phyloP scores from a whole-genome alignment of 2,329 filamentous ascomycete genomes.

The Chaetomiaceae sp. region DNA sequence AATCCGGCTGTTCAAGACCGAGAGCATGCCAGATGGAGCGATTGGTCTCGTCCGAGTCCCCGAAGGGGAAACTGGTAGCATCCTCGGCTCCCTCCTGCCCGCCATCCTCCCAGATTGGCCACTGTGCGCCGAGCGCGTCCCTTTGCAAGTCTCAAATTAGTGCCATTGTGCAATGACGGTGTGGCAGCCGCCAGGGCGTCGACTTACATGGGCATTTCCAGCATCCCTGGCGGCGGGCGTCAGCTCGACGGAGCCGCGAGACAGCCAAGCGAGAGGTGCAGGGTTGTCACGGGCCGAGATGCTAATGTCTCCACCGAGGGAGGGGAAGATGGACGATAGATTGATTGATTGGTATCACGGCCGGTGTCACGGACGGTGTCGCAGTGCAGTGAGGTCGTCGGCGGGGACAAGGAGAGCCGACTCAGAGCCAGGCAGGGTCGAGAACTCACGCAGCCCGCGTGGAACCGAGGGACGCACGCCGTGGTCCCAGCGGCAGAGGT shows the following conservation, averaged over 20 bases:
- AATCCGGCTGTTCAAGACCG: neutral
- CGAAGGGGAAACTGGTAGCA: neutral
- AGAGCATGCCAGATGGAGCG: neutral
- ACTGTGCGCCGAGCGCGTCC: neutral
- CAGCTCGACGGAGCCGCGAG: neutral
- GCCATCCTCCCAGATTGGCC: neutral
- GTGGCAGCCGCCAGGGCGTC: neutral
- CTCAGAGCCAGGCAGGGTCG: neutral
- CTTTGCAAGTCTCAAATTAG: neutral
- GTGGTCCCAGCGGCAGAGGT: neutral
- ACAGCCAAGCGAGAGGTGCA: neutral
- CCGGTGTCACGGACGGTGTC: neutral
- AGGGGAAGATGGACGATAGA: neutral
- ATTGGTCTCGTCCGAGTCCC: neutral
- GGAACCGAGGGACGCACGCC: neutral
- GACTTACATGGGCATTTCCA: neutral
- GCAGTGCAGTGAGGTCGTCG: neutral
- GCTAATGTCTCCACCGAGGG: neutral
- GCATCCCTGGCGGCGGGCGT: neutral
- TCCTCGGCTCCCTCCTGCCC: neutral
- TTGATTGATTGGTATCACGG: conserved; percentile 2
- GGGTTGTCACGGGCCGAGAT: neutral
- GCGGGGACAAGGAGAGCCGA: neutral
- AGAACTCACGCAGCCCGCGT: neutral
- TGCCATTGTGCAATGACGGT: neutral